Evolutionary conservation across 192 early-diverging fungal genomes (phyloP), one percentile per base, ranked within the genome.

Genomic region (Chytriomyces sp.): DNA sequence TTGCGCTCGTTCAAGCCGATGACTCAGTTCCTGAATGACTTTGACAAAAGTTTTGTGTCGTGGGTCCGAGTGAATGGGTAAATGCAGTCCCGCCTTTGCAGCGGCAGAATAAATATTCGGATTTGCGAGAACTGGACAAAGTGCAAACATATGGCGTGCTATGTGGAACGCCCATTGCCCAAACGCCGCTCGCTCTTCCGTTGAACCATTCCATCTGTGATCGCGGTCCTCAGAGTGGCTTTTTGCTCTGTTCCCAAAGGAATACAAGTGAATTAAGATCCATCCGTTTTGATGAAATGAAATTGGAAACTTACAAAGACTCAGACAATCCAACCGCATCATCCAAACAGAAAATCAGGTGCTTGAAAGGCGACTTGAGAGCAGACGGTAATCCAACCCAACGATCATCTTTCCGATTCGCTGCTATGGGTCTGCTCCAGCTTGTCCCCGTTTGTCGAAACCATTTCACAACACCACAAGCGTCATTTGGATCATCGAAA

Each of bases 301-400:
- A 26, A 62, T 24, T 20, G 35, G 18, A 13, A 49, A 46, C 71
- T 73, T 59, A 73, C 71, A 63, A 13, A 20, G 60, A 53, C 16
- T 73, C 46, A 18, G 16, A 62, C 13, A 20, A 2, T 20, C 61
- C 71, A 45, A 73, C 45, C 20, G 35, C 43, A 7, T 60, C 60
- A 62, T 73, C 71, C 11, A 73, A 48, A 46, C 71, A 73, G 28
- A 28, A 61, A 61, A 73, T n/a, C 71, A 73, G 49, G 43, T 73
- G 26, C 61, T 73, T 73, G 46, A 63, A 73, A 13, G 71, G 71
- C 7, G 53, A 16, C 45, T 73, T 73, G 28, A 73, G 62, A 26
- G 69, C 69, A 13, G 9, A 13, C 3, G 69, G 69, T 23, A 70
- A 24, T 20, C 57, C 69, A 53, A 70, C 50, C 69, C 69, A 70